phyloP scores from a whole-genome alignment of 139 green algal genomes.

The Chlorella sp. region DNA sequence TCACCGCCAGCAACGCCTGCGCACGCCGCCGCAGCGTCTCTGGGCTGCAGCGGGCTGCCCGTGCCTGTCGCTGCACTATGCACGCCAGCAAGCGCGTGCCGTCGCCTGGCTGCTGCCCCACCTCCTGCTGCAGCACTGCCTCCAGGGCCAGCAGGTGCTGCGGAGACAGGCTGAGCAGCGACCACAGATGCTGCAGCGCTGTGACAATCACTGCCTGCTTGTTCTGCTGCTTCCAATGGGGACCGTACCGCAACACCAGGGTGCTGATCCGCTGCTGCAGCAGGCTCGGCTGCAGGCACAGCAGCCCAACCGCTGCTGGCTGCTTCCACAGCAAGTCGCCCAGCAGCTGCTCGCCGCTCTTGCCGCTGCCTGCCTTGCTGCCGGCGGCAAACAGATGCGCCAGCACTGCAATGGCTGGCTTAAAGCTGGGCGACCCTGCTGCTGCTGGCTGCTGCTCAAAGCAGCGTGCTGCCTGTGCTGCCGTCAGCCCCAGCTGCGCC shows the following conservation, averaged over 20 bases:
- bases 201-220: neutral
- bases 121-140: conserved; percentile 6
- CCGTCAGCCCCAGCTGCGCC: conserved; percentile 1
- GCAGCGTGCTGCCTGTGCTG: neutral
- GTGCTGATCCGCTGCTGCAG: neutral
- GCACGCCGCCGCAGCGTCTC: neutral
- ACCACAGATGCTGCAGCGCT: neutral
- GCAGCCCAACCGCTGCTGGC: neutral
- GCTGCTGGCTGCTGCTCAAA: neutral
- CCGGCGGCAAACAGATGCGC: neutral
- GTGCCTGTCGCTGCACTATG: neutral
- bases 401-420: neutral
- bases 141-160: neutral
- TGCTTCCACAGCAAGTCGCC: neutral
- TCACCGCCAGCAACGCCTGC: neutral
- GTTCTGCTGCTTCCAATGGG: neutral
- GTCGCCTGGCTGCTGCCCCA: neutral
- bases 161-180: neutral
- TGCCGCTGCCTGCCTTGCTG: neutral
- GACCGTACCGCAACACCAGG: neutral
- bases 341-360: neutral
- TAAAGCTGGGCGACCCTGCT: neutral
- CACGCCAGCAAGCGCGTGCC: neutral
- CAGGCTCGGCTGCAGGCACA: neutral
- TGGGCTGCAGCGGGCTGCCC: neutral